Evolutionary conservation across 2,329 filamentous ascomycete genomes (phyloP), one percentile per base, ranked within the genome.

Genomic region (Aureobasidium mangrovei): DNA sequence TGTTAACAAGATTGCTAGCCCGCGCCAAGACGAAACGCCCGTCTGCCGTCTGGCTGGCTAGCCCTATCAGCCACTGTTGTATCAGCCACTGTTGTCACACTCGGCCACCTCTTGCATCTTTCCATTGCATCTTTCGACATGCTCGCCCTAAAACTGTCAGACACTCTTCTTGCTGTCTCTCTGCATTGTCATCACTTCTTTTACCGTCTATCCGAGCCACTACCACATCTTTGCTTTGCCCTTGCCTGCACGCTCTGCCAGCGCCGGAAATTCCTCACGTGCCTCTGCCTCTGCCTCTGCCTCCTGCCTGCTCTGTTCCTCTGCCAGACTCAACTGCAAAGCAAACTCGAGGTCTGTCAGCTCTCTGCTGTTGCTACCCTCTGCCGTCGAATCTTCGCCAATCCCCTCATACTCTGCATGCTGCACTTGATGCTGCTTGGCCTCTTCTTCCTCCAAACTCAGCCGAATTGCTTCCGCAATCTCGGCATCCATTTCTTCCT

Each of bases 381-480:
- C 69, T 60, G 64, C 71, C 67, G 59, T 70, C 8, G 29, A 52
- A 8, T 38, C 36, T 33, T 4, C 33, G 29, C 18, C 28, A 38
- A 1, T n/a, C 18, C 18, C 38, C 10, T 51, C 28, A 7, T 8
- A 51, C 60, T 54, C 62, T 12, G 59, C 62, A 10, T 33, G 27
- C 12, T 41, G 18, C 6, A 8, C 4, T 24, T 49, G n/a, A n/a
- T 24, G 7, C 6, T 31, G 33, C 28, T 53, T 44, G 5, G 6
- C 26, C 39, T 51, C 48, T 3, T 45, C 54, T 6, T 46, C 44
- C 6, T 59, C 67, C 8, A 77, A 62, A 42, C 73, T 75, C 29
- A 80, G 70, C 10, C 80, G 77, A 52, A 84, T 83, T 0, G 81
- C 81, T 68, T 84, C 80, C 3, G 80, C 80, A 24, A 84, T 73